Base-by-base conservation (phyloP, 2,329 filamentous ascomycete genomes). In the Didymella keratinophila region DNA sequence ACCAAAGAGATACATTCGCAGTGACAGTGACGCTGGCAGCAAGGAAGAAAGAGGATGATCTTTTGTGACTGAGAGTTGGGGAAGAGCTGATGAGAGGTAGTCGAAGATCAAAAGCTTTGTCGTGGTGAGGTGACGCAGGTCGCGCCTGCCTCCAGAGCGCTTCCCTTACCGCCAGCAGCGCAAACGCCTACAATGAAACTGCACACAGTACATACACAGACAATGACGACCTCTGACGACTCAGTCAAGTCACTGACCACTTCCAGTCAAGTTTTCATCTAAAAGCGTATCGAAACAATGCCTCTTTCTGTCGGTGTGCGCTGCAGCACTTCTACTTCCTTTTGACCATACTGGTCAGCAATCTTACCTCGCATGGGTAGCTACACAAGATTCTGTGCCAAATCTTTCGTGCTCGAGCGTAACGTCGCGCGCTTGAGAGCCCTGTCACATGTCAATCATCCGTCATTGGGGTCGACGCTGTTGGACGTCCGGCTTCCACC, bases 401-500 rank as follows among this genome's bases (percentile, higher is more conserved):
- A 23, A 16, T 52, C 21, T 32, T 36, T 30, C 49, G 34, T 21
- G 44, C 49, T 52, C 49, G 56, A 58, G 39, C 56, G 49, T 49
- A 44, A 49, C 25, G 42, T 41, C 32, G 25, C 28, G 18, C 21
- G 44, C 48, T 21, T 47, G 43, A 43, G 36, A 48, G 36, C 30
- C 25, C 34, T 49, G 12, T 58, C 56, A 58, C 56, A 58, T 58
- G 56, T 32, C 30, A 58, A 41, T 47, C 14, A 27, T 14, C 21
- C 8, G 6, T 42, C 9, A 30, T 6, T 20, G 7, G 21, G 1
- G 1, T 25, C 34, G 41, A 25, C n/a, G 43, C n/a, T 28, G 9
- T 25, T 8, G 10, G 16, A 20, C 1, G 37, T n/a, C 7, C 4
- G n/a, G 20, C 14, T 20, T 23, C 21, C 8, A 12, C 18, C 23